Base-by-base conservation (phyloP, 805 yeast genomes). In the Jamesozyma lodderae region DNA sequence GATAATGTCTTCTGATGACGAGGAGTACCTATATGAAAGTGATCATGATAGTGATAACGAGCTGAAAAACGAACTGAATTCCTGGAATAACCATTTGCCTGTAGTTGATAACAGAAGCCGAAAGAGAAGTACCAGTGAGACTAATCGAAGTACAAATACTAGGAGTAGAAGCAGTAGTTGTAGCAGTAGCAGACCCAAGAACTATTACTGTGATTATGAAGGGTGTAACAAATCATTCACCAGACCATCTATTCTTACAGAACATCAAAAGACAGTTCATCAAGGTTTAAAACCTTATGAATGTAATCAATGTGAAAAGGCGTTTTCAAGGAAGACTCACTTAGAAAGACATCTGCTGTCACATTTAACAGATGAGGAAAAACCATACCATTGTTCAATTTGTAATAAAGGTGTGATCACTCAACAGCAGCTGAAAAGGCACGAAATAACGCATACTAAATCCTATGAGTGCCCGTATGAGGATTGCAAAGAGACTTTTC, bases 331-430 rank as follows among this genome's bases (percentile, higher is more conserved):
- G 37, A 81, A 79, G 44, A 75, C 83, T n/a, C 96, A 90, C 62
- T 63, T 90, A 30, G 72, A 76, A 36, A 73, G 85, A 20, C 98
- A 92, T 56, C 44, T 66, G 37, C 57, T 81, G 18, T 75, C 85
- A 15, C 96, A 88, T 54, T 21, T 37, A n/a, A 25, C 16, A 14
- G 45, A 66, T 2, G 68, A 64, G 1, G 72, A 69, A 3, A 83
- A 81, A 49, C 95, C 95, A 0, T 77, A 71, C 53, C 72, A 69
- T 30, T 88, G 97, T 52, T 58, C 75, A 0, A 55, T 69, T 1
- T 92, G 98, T 55, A 79, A 79, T 1, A 87, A 86, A 58, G 95
- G 95, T 3, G 80, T 83, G 36, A 79, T 78, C 37, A 72, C 95
- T 0, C 58, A 57, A 36, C 97, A 92, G 61, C 96, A 88, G 53